These are phyloP conservation scores for Dactylella cylindrospora DNA, from an alignment of 2,329 filamentous ascomycete species.

Conservation along the genomic window DNA sequence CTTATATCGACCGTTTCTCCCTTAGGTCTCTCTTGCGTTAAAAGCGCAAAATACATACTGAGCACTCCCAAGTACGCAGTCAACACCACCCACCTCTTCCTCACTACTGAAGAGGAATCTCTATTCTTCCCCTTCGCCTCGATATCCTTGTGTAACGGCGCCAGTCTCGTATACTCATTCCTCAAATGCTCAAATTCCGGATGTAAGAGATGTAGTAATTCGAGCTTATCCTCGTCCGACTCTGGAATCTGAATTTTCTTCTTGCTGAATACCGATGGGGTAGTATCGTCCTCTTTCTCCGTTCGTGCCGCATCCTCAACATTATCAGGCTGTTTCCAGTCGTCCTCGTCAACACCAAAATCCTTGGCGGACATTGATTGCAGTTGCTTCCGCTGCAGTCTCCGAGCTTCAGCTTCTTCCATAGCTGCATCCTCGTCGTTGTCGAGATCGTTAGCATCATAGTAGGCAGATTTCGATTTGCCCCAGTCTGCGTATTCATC, in stretches of 20 bases:
- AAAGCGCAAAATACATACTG: constrained; percentile 88
- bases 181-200: constrained; percentile 88
- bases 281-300: constrained; percentile 68
- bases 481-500: constrained; percentile 76
- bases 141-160: constrained; percentile 59
- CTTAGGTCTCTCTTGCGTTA: constrained; percentile 56
- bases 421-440: constrained; percentile 76
- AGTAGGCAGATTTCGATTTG: constrained; percentile 83
- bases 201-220: constrained; percentile 76
- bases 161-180: constrained; percentile 74
- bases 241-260: constrained; percentile 71
- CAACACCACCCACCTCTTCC: constrained; percentile 75
- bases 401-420: constrained; percentile 85
- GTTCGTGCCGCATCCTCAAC: constrained; percentile 56
- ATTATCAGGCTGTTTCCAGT: constrained; percentile 67
- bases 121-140: constrained; percentile 57
- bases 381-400: constrained; percentile 87
- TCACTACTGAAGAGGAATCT: constrained; percentile 53
- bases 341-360: constrained; percentile 86
- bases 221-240: constrained; percentile 70
- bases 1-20: constrained; percentile 65
- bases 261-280: constrained; percentile 57
- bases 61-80: constrained; percentile 83
- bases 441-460: constrained; percentile 77
- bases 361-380: constrained; percentile 86